Evolutionary conservation across 2,329 filamentous ascomycete genomes (phyloP), one percentile per base, ranked within the genome.

Genomic region (Zasmidium angulare): DNA sequence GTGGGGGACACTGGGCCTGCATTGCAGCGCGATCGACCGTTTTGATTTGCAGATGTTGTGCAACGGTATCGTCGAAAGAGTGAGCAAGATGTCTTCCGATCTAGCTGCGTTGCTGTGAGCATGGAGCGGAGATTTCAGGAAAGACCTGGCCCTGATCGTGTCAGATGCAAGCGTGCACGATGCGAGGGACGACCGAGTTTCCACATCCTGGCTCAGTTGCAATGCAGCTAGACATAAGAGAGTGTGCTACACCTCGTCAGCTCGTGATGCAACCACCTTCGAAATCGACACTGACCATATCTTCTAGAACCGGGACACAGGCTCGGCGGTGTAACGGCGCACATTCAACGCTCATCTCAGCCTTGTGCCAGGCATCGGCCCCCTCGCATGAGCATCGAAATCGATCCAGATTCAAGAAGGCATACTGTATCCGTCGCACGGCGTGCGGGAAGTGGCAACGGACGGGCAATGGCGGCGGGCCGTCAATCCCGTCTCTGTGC

Each of bases 1-100:
- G 58, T 56, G 63, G 60, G 58, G 61, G 53, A n/a, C 17, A 12
- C 21, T 11, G 53, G 43, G 36, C 40, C 53, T 46, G 43, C 54
- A 53, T 36, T 31, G 56, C 59, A 56, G 59, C 55, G 58, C 53
- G 55, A 62, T 60, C 59, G 56, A 55, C 56, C 57, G 54, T 48
- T 47, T 51, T 43, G 36, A 14, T 43, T 43, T 43, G 40, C 50
- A 46, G 58, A 58, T 53, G 46, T 36, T 55, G 54, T 63, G 60
- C 58, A 58, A 40, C 54, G 23, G 20, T 36, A 31, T 47, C 36
- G n/a, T 19, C n/a, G 36, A 43, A n/a, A 19, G n/a, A 43, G 14
- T 4, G 36, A 43, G 36, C 6, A 43, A 17, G n/a, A 19, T 19
- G 36, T 43, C 50, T 20, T 26, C 20, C 26, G 36, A 43, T 43